A percentile compares a stretch with the other conserved stretches of the same genome.
These are phyloP conservation scores for Erythrophleum fordii DNA, from an alignment of 306 rosid species.

Conservation along the genomic window DNA sequence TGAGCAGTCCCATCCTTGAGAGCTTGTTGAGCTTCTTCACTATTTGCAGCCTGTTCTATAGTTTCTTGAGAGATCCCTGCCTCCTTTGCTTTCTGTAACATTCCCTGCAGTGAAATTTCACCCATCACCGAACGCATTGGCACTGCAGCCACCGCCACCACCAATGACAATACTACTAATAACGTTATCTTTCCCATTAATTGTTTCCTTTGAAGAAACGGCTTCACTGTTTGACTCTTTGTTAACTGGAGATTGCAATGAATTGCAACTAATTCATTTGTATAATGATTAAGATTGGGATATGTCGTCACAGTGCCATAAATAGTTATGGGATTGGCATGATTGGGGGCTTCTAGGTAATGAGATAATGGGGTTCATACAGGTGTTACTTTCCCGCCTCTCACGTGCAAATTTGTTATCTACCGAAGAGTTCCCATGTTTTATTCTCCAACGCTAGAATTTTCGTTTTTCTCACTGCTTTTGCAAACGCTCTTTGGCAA, in stretches of 20 bases:
- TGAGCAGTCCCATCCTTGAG: constrained; percentile 20
- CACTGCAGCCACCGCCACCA: too few relatives aligned
- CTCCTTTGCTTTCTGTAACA: constrained; percentile 27
- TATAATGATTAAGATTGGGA: neutral
- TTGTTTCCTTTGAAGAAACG: too few relatives aligned
- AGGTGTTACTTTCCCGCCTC: neutral
- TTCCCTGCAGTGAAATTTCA: constrained; percentile 17
- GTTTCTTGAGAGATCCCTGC: constrained; percentile 34
- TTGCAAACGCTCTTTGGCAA: neutral
- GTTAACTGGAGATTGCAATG: too few relatives aligned
- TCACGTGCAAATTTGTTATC: constrained; percentile 18
- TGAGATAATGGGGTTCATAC: constrained; percentile 27
- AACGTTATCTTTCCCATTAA: constrained; percentile 32
- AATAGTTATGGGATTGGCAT: neutral
- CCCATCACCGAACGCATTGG: constrained; percentile 24
- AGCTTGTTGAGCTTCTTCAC: constrained; percentile 32
- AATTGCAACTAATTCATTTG: neutral
- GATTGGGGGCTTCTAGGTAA: neutral
- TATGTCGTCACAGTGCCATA: constrained; percentile 7
- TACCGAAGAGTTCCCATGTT: neutral
- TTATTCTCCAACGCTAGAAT: constrained; percentile 10
- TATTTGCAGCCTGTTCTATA: neutral
- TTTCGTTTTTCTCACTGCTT: neutral
- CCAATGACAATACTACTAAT: constrained; percentile 12
- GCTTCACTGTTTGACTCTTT: too few relatives aligned